These are phyloP conservation scores for Alternaria solani DNA, from an alignment of 2,329 filamentous ascomycete species.

Conservation along the genomic window DNA sequence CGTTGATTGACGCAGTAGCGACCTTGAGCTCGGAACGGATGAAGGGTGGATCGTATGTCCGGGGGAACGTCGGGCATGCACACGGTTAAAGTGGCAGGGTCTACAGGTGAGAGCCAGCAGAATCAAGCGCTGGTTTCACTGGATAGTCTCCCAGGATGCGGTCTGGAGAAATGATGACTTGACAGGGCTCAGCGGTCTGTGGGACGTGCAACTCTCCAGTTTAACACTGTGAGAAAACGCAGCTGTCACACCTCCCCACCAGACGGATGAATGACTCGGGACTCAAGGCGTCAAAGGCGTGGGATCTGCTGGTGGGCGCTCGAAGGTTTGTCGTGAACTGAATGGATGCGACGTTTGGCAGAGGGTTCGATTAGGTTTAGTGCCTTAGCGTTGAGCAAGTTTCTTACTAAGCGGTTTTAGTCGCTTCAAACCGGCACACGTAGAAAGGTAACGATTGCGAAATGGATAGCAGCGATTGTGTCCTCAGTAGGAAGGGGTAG, in stretches of 20 bases:
- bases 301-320: constrained; percentile 29
- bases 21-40: constrained; percentile 17
- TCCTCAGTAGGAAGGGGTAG: neutral
- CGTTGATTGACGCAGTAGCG: constrained; percentile 24
- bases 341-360: constrained; percentile 24
- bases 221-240: constrained; percentile 20
- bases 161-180: neutral
- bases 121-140: constrained; percentile 6
- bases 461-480: neutral
- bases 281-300: constrained; percentile 28
- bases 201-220: constrained; percentile 18
- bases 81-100: constrained; percentile 17
- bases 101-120: constrained; percentile 6
- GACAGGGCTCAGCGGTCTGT: constrained; percentile 14
- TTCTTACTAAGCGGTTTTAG: constrained; percentile 27
- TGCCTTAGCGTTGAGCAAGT: constrained; percentile 33
- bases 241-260: constrained; percentile 17
- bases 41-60: constrained; percentile 14
- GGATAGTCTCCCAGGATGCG: constrained; percentile 10
- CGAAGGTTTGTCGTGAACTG: constrained; percentile 27
- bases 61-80: constrained; percentile 11
- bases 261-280: constrained; percentile 23
- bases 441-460: constrained; percentile 3
- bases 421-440: constrained; percentile 15
- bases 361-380: constrained; percentile 27